phyloP scores from a whole-genome alignment of 73 alveolate genomes.

The Paramecium pentaurelia region DNA sequence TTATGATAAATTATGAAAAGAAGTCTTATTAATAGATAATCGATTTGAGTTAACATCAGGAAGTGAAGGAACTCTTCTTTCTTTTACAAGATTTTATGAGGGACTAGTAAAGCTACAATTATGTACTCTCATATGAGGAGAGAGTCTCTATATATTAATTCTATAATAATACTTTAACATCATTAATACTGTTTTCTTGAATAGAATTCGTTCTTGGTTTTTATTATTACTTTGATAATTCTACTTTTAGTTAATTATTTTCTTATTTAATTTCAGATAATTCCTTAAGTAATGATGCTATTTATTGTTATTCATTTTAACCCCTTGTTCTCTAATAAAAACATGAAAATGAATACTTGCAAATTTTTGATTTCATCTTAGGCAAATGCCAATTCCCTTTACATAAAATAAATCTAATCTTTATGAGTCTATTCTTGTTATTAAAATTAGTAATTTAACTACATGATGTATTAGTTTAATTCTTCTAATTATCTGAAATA shows the following conservation, averaged over 20 bases:
- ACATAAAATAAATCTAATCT: not conserved
- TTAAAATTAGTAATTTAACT: not conserved
- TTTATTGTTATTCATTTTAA: not conserved
- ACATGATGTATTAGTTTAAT: not conserved
- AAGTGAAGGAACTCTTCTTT: not conserved
- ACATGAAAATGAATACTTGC: not conserved
- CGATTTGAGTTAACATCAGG: not conserved
- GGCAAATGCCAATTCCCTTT: not conserved
- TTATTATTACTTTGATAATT: not conserved
- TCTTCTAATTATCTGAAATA: not conserved
- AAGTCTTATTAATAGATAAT: not conserved
- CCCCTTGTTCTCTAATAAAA: constrained; percentile 16
- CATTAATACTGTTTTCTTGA: not conserved
- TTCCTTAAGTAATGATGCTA: not conserved
- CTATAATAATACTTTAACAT: not conserved
- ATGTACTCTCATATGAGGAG: not conserved
- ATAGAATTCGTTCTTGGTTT: not conserved
- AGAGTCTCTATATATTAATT: not conserved
- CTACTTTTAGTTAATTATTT: not conserved
- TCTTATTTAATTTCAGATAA: not conserved
- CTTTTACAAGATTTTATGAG: not conserved
- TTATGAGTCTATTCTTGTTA: not conserved
- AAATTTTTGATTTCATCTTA: not conserved
- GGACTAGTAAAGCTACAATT: not conserved
- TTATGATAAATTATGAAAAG: not conserved